phyloP scores from a whole-genome alignment of 108 stramenopile genomes.

The Cyclotella choctawhatcheeana region DNA sequence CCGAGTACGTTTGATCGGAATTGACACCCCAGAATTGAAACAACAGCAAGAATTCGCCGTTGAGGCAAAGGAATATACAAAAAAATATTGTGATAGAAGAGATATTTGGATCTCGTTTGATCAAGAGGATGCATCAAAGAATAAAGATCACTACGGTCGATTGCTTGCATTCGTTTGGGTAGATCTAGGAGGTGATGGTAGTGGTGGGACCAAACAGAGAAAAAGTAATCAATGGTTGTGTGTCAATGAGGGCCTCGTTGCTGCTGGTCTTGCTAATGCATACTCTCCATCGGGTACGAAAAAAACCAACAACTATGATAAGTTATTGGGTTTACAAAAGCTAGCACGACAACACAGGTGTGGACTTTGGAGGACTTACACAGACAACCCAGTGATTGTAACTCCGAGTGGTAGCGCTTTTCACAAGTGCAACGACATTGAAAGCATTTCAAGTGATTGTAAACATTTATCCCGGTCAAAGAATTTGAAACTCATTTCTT shows the following conservation, averaged over 20 bases:
- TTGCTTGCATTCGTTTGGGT: conserved; percentile 71
- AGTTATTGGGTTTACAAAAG: conserved; percentile 61
- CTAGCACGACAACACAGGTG: conserved; percentile 46
- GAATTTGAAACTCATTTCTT: conserved; percentile 49
- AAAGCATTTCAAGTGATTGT: conserved; percentile 42
- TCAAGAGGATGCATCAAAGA: conserved; percentile 34
- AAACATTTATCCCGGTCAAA: conserved; percentile 56
- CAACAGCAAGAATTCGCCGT: conserved; percentile 76
- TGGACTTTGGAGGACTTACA: conserved; percentile 51
- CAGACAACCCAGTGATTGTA: conserved; percentile 52
- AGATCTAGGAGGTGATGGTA: conserved; percentile 16
- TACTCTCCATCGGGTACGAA: conserved; percentile 59
- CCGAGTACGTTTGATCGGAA: conserved; percentile 74
- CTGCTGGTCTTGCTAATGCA: conserved; percentile 59
- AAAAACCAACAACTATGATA: conserved; percentile 64
- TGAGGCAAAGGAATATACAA: conserved; percentile 83
- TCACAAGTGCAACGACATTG: conserved; percentile 53
- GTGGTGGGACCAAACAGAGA: conserved; percentile 1
- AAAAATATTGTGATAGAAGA: conserved; percentile 58
- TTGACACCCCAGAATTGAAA: conserved; percentile 85
- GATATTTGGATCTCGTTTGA: conserved; percentile 59
- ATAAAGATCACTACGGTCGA: conserved; percentile 76
- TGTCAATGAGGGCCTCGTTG: conserved; percentile 82
- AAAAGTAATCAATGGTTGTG: conserved; percentile 59
- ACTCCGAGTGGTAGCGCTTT: conserved; percentile 74